These are phyloP conservation scores for Diversispora eburnea DNA, from an alignment of 192 early-diverging fungal species.

Conservation along the genomic window DNA sequence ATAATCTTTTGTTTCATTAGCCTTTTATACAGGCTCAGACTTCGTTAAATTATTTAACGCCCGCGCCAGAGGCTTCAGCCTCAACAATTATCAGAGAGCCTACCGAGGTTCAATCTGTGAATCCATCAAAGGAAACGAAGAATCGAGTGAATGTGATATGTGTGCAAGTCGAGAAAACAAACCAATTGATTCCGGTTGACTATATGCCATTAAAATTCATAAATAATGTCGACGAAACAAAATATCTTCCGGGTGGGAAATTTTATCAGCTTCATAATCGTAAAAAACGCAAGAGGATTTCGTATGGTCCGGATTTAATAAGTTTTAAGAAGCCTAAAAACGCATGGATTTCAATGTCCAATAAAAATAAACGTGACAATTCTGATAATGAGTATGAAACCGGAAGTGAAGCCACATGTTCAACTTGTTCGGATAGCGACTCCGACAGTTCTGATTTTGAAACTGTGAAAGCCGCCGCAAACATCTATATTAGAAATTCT, in stretches of 20 bases:
- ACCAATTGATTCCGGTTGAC: neutral
- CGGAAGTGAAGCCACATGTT: neutral
- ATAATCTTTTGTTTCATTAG: neutral
- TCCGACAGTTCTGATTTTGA: neutral
- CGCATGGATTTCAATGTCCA: neutral
- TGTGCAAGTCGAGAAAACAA: neutral
- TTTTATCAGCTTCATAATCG: neutral
- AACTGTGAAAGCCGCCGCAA: neutral
- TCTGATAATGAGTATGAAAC: neutral
- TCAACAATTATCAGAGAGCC: neutral
- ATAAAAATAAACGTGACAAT: neutral
- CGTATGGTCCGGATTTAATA: neutral
- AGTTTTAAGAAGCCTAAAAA: neutral
- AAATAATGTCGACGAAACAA: neutral
- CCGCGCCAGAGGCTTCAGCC: neutral
- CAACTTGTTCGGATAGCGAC: neutral
- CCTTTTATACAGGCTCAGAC: neutral
- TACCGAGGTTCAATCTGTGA: neutral
- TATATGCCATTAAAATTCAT: slow-evolving; percentile 11
- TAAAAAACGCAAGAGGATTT: slow-evolving; percentile 3
- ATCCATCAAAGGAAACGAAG: neutral
- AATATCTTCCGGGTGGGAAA: slow-evolving; percentile 14
- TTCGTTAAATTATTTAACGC: neutral
- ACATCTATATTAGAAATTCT: neutral
- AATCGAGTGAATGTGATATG: neutral